Evolutionary conservation across 129 eudicot genomes (phyloP), one percentile per base, ranked within the genome.

Genomic region (Artemisia annua): DNA sequence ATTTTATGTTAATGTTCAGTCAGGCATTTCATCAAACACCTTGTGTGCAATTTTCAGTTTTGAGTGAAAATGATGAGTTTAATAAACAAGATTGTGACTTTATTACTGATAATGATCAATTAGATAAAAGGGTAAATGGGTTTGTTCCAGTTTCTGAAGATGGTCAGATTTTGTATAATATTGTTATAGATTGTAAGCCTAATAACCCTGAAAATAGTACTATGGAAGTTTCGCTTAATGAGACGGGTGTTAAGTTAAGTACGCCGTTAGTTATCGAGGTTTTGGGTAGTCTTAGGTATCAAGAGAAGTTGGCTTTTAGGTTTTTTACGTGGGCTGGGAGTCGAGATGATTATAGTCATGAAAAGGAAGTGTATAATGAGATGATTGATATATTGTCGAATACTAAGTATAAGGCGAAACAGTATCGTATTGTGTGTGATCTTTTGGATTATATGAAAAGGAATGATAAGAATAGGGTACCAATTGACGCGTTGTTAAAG

Each of bases 311-410:
- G 19, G 98, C 96, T 13, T 89, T 93, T 75, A 57, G 98, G 77
- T 93, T 90, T 81, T 90, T 93, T 70, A 90, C 72, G 32, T 93
- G 98, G 98, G 96, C 89, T 0, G 97, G 95, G 43, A 76, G 74
- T 71, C 97, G 79, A 73, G 97, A 93, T 66, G 12, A 75, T 71
- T 90, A 89, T 63, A 75, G 56, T 16, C 98, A 90, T 73, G 98
- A 93, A 59, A 80, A 84, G 51, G 78, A 83, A 74, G 83, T 77
- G 1, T 93, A 85, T 77, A 88, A 90, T 48, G 84, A 84, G 67
- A 90, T 88, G 89, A 90, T 94, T 66, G 91, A 87, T 54, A 88
- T 94, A 66, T 61, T 94, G 53, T 94, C 96, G 15, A 83, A 93
- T 76, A 87, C 97, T 3, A 94, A 88, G 32, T 87, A 84, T 73